Percentiles rank a stretch among this genome's conserved stretches.
Conservation (phyloP, 2,329 filamentous ascomycete species). For the Reticulascus tulasneorum region DNA sequence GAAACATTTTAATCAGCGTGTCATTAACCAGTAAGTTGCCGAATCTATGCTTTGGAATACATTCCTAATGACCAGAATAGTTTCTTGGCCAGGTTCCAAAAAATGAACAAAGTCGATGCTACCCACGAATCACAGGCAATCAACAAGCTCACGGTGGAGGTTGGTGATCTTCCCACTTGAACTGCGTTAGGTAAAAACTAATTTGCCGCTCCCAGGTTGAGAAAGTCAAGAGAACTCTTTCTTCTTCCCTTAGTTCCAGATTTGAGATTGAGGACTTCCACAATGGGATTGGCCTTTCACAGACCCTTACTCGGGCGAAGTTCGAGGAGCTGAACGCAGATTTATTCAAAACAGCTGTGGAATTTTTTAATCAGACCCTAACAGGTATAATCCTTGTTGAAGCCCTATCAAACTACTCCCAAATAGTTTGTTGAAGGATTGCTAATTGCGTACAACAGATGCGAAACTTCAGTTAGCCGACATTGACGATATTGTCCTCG, state of each 20-base stretch:
- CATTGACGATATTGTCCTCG: conserved; percentile 93
- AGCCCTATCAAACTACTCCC: too few relatives aligned
- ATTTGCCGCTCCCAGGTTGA: too few relatives aligned
- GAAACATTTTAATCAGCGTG: conserved; percentile 97
- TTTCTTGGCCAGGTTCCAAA: conserved; percentile 97
- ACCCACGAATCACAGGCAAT: conserved; percentile 95
- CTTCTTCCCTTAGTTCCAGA: conserved; percentile 86
- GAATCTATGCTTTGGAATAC: too few relatives aligned
- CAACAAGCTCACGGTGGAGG: conserved; percentile 98
- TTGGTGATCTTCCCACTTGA: conserved; percentile 97
- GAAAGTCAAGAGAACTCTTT: conserved; percentile 98
- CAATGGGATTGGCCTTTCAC: conserved; percentile 95
- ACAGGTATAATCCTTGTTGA: too few relatives aligned
- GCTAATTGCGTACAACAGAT: too few relatives aligned
- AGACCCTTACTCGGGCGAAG: conserved; percentile 97
- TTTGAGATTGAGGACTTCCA: conserved; percentile 98
- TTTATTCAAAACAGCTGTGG: conserved; percentile 98
- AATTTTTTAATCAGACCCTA: conserved; percentile 97
- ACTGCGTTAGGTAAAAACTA: too few relatives aligned
- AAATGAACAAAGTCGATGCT: conserved; percentile 90
- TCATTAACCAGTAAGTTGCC: conserved; percentile 98
- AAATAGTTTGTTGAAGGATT: too few relatives aligned
- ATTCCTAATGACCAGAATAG: too few relatives aligned
- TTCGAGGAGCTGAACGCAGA: conserved; percentile 99
- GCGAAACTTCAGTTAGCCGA: conserved; percentile 96